A percentile compares a stretch with the other conserved stretches of the same genome.
Evolutionary conservation across 306 rosid genomes (phyloP).

Genomic region (Pueraria montana): DNA sequence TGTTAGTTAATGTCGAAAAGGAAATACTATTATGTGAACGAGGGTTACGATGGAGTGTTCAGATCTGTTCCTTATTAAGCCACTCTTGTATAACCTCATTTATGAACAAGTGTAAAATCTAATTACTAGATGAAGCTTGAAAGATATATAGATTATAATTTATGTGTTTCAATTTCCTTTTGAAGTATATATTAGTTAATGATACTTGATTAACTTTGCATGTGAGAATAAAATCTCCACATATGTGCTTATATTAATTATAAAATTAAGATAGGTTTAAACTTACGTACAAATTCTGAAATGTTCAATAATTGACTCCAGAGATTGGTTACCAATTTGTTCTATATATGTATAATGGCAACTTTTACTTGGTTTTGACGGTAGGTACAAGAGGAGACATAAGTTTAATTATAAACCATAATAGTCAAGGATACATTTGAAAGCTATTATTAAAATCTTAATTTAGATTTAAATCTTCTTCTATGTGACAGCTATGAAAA

Average conservation of each 20-base stretch:
- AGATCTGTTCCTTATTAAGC: no score
- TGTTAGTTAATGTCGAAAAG: no score
- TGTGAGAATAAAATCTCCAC: conserved; percentile 16
- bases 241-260: not conserved
- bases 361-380: conserved; percentile 44
- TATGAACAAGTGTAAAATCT: no score
- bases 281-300: conserved; percentile 14
- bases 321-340: conserved; percentile 21
- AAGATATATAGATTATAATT: no score
- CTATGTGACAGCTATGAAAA: conserved; percentile 43
- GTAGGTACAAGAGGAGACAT: conserved; percentile 45
- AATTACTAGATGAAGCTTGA: no score
- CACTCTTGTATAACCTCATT: no score
- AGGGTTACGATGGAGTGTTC: no score
- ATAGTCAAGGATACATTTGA: conserved; percentile 52
- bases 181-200: not conserved
- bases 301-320: conserved; percentile 20
- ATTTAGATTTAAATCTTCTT: conserved; percentile 22
- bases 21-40: no score
- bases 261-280: not conserved
- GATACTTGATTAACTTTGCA: conserved; percentile 19
- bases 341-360: conserved; percentile 37
- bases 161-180: not conserved
- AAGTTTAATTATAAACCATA: conserved; percentile 30
- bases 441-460: conserved; percentile 42